These are phyloP conservation scores for Paramecium octaurelia DNA, from an alignment of 73 alveolate species.

Conservation along the genomic window DNA sequence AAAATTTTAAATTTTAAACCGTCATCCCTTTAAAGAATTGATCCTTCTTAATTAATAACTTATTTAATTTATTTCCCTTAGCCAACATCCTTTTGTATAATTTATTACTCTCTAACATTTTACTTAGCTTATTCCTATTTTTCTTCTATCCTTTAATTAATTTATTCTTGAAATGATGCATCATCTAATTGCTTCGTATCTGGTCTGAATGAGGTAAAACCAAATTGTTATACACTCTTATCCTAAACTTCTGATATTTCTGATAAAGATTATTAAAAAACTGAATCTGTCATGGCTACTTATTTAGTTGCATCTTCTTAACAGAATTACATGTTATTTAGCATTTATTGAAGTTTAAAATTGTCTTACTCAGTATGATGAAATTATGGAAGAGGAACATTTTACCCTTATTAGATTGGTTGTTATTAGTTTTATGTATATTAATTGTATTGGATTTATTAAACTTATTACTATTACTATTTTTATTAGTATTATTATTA, in stretches of 20 bases:
- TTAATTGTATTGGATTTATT: neutral
- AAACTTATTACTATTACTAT: neutral
- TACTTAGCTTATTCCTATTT: neutral
- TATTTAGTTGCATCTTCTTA: neutral
- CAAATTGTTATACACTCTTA: neutral
- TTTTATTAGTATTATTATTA: neutral
- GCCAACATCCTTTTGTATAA: no score
- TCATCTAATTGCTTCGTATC: neutral
- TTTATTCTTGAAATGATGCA: neutral
- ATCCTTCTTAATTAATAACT: neutral
- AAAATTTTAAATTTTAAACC: neutral
- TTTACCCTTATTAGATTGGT: neutral
- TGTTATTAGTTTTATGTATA: neutral
- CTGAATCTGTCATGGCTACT: neutral
- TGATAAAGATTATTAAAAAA: neutral
- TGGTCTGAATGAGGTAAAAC: neutral
- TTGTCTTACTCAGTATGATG: neutral
- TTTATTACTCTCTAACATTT: no score
- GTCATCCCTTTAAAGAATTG: neutral
- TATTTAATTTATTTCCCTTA: no score
- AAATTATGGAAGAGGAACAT: neutral
- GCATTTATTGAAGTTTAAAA: neutral
- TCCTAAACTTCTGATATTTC: neutral
- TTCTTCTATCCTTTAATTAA: neutral
- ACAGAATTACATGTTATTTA: neutral